phyloP scores from a whole-genome alignment of 116 monocot species.

The Phalaenopsis hybrid region DNA sequence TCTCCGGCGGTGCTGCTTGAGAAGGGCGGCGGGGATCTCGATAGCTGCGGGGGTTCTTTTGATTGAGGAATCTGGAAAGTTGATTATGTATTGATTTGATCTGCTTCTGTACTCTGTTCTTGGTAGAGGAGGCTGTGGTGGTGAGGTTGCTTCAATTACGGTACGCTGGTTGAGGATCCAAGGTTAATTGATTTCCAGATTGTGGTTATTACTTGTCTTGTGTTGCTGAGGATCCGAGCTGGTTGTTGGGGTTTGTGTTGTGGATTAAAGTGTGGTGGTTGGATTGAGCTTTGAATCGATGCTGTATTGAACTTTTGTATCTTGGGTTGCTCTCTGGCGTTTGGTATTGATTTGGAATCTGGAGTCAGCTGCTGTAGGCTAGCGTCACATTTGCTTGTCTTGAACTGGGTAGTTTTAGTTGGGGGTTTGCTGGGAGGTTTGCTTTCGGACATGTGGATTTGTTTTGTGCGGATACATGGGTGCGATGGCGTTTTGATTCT shows the following conservation, averaged over 20 bases:
- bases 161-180: neutral
- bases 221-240: neutral
- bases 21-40: neutral
- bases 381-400: neutral
- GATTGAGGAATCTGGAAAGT: neutral
- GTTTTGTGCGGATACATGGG: conserved; percentile 37
- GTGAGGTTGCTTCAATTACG: neutral
- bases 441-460: conserved; percentile 38
- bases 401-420: neutral
- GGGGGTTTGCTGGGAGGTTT: neutral
- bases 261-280: neutral
- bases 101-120: neutral
- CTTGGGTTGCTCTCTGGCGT: neutral
- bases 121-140: neutral
- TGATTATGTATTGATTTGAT: neutral
- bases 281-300: neutral
- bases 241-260: neutral
- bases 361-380: neutral
- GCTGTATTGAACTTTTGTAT: neutral
- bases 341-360: neutral
- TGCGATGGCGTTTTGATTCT: conserved; percentile 39
- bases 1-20: neutral
- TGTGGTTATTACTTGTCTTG: neutral
- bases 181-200: neutral
- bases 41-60: neutral